These are phyloP conservation scores for Tolypocladium endophyticum DNA, from an alignment of 2,329 filamentous ascomycete species.

Conservation along the genomic window DNA sequence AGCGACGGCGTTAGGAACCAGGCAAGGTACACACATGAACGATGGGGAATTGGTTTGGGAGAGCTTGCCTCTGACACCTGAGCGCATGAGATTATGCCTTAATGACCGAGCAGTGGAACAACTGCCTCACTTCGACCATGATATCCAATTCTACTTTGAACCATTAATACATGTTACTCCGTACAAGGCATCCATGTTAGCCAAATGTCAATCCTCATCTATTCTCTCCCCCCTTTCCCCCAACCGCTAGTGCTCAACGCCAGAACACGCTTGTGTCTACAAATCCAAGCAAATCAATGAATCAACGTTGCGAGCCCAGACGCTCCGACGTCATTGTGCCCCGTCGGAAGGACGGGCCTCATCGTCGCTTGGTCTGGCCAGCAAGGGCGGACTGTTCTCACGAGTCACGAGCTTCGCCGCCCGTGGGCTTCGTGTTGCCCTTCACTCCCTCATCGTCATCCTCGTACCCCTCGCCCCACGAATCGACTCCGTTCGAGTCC, in stretches of 20 bases:
- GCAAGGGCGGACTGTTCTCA: neutral
- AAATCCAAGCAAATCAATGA: neutral
- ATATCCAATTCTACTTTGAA: neutral
- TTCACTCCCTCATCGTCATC: constrained; percentile 7
- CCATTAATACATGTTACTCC: neutral
- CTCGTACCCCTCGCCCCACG: constrained; percentile 22
- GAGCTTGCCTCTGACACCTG: neutral
- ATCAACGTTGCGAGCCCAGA: neutral
- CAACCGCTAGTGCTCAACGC: neutral
- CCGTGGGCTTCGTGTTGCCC: neutral
- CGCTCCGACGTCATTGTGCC: neutral
- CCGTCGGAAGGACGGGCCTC: neutral
- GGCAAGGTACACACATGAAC: neutral
- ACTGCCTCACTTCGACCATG: neutral
- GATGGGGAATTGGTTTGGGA: neutral
- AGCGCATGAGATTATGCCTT: neutral
- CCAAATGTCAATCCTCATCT: neutral
- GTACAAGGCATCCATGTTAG: neutral
- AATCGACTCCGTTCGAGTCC: constrained; percentile 28
- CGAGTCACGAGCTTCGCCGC: neutral
- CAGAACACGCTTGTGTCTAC: neutral
- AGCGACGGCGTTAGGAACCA: constrained; percentile 19
- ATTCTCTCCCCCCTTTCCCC: neutral
- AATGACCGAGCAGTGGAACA: neutral
- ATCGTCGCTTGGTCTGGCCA: neutral